Evolutionary conservation across 1,139 yeast species (phyloP), one percentile per base, ranked within the genome.

Genomic region (Yamadazyma epiphylla): DNA sequence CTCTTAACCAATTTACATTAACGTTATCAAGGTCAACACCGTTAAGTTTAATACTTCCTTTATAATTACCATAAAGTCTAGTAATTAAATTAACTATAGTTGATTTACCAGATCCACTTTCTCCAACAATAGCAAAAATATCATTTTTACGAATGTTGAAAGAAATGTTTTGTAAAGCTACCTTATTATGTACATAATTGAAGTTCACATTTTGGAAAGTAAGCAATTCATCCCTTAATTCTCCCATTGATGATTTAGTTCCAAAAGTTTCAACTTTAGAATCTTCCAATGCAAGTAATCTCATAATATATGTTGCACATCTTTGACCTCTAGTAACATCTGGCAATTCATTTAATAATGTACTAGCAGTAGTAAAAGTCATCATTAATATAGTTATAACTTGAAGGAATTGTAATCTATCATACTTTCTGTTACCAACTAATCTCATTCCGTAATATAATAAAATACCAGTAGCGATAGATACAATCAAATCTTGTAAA

Each of bases 21-120:
- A 81, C 51, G 0, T 51, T 45, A 14, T 58, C 55, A 7, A 82
- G 57, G 38, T 77, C 77, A 4, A 39, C 31, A 28, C 64, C 49
- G 51, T 70, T 45, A 46, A 75, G 22, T 49, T 45, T 30, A 1
- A 77, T 54, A 0, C 49, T 43, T 7, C 70, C 59, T 0, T 53
- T 42, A 3, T 58, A 48, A 5, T 62, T 56, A 4, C 52, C 55
- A 43, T 74, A 77, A 6, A 85, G 55, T 27, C 83, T 64, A 4
- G 77, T 57, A 1, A 84, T 41, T 6, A 85, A 46, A 2, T 70
- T 64, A 0, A 74, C 51, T 3, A 85, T 46, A 0, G 95, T 84
- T 0, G 91, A 80, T 54, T 86, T 86, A 1, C 95, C 95, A 14
- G 80, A 71, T 0, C 95, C 95, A 5, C 94, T 81, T 33, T 70